Base-by-base conservation (phyloP, 2,329 filamentous ascomycete species). In the Nemania sp. region DNA sequence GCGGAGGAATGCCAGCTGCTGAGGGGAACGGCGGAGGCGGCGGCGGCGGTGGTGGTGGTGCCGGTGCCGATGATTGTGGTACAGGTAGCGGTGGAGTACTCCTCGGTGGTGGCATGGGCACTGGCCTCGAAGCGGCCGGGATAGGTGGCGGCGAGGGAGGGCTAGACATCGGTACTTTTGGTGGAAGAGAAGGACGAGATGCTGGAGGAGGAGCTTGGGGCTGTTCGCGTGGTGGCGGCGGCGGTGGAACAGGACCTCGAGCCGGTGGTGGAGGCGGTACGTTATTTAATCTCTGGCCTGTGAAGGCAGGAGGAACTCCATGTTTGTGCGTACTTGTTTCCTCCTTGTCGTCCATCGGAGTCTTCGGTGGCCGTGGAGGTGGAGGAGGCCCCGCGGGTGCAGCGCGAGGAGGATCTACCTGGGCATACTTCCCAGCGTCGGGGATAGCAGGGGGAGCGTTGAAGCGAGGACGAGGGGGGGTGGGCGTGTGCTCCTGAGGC, bases 381-480 rank as follows among this genome's bases (percentile, higher is more conserved):
- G 91, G 90, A 26, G 89, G 88, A 29, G 91, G 90, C 1, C 87
- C 90, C 32, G 89, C 74, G 74, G 72, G 85, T 63, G 73, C 76
- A 15, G 78, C 80, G 76, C 73, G 81, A 77, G 69, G 82, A 79
- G 76, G 83, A 73, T 79, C 86, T 77, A 63, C 80, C 81, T 90
- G 85, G 3, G 92, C 93, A 77, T 89, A 96, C 80, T 93, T 97
- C 43, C 96, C 96, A 66, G 96, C 96, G 79, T 97, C 94, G 63
- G 93, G 89, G 67, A 98, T 82, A 2, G 95, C 93, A 38, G 96
- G 96, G 53, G 96, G 96, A 8, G 93, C 95, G 72, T 90, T 87
- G 82, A 97, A 98, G 59, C 90, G 87, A 24, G 89, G 87, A 10
- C 86, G 86, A 20, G 90, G 88, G 13, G 93, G 86, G n/a, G 90